A percentile compares a stretch with the other conserved stretches of the same genome.
Evolutionary conservation across 139 green algal genomes (phyloP).

Genomic region (Coccomyxa sp.): DNA sequence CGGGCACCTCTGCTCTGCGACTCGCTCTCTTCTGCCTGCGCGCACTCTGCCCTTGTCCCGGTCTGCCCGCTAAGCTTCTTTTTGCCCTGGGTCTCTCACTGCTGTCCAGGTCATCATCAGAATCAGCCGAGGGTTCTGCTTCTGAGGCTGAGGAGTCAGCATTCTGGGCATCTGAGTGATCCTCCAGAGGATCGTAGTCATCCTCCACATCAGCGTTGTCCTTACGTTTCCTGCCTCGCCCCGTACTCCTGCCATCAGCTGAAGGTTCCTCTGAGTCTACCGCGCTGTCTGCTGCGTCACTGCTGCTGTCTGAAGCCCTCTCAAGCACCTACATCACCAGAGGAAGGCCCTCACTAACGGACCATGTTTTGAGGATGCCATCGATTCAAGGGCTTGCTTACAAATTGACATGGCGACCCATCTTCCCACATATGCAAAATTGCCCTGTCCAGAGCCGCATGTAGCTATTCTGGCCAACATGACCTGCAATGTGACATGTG

Average conservation of each 20-base stretch:
- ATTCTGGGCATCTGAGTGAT: constrained; percentile 1
- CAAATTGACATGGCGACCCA: not conserved
- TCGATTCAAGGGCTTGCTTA: not conserved
- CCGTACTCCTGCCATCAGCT: no score
- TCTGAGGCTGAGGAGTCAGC: not conserved
- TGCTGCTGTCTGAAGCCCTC: not conserved
- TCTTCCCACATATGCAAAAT: not conserved
- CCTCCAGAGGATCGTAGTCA: not conserved
- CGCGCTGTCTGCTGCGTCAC: not conserved
- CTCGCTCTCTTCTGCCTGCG: not conserved
- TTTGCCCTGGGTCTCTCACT: no score
- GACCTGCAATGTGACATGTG: not conserved
- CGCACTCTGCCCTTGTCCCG: not conserved
- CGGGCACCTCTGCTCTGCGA: not conserved
- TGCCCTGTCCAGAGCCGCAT: not conserved
- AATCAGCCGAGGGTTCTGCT: not conserved
- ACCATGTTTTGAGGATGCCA: not conserved
- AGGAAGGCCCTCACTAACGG: no score
- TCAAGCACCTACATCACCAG: not conserved
- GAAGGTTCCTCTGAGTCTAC: no score
- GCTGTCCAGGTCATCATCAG: no score
- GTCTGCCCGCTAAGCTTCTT: no score
- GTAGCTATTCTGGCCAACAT: not conserved
- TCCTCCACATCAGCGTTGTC: not conserved
- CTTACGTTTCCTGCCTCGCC: no score